Evolutionary conservation across 2,329 filamentous ascomycete genomes (phyloP).

Genomic region (Cercospora sp.): DNA sequence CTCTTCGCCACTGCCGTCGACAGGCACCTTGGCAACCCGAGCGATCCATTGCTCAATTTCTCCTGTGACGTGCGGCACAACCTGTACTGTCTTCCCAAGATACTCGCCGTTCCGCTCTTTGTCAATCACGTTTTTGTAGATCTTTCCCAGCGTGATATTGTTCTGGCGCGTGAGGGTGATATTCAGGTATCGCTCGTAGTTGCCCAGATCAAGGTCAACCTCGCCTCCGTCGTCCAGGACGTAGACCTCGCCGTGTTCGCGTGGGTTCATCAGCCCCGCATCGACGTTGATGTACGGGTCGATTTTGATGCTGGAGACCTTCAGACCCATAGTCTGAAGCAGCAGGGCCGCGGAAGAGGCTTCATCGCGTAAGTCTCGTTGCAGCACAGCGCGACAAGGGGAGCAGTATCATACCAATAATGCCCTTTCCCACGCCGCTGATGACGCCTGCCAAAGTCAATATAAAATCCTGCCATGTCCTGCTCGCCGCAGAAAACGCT

Average conservation of each 20-base stretch:
- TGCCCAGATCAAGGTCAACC: slow-evolving; percentile 72
- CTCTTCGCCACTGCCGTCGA: slow-evolving; percentile 77
- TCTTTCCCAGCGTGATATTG: slow-evolving; percentile 97
- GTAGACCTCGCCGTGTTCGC: slow-evolving; percentile 83
- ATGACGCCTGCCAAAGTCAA: slow-evolving; percentile 50
- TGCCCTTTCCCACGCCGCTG: slow-evolving; percentile 63
- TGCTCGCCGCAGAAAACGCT: neutral
- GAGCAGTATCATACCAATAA: slow-evolving; percentile 58
- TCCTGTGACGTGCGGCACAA: slow-evolving; percentile 89
- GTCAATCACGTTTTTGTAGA: slow-evolving; percentile 86
- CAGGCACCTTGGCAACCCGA: slow-evolving; percentile 78
- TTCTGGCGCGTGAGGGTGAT: slow-evolving; percentile 80
- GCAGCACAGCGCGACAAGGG: neutral
- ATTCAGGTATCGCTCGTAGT: slow-evolving; percentile 79
- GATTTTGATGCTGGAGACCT: slow-evolving; percentile 69
- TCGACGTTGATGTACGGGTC: slow-evolving; percentile 76
- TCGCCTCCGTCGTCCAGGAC: slow-evolving; percentile 82
- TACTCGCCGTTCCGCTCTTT: slow-evolving; percentile 73
- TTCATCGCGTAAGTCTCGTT: slow-evolving; percentile 18
- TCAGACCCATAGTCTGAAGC: slow-evolving; percentile 77
- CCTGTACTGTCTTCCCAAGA: slow-evolving; percentile 84
- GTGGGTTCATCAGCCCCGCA: slow-evolving; percentile 70
- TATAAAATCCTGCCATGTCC: neutral
- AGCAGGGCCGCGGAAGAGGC: slow-evolving; percentile 72
- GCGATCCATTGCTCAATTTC: slow-evolving; percentile 92